A percentile compares a stretch with the other conserved stretches of the same genome.
Conservation (phyloP, 805 yeast species). For the Metschnikowia drakensbergensis region DNA sequence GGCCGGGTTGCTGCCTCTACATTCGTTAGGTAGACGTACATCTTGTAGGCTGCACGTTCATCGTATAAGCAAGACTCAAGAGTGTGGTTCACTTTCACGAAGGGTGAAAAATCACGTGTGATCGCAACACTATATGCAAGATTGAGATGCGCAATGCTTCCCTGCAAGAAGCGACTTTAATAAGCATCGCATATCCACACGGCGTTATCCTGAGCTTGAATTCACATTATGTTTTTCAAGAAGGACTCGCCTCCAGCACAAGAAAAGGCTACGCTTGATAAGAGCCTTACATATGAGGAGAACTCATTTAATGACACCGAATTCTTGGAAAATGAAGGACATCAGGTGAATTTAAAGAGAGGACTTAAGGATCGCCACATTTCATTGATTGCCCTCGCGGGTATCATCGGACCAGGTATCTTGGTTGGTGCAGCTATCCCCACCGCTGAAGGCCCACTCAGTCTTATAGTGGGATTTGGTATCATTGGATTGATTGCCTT, state of each 20-base stretch:
- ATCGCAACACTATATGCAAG: constrained; percentile 3
- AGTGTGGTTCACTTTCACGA: neutral
- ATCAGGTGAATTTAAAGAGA: constrained; percentile 34
- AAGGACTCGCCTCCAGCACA: neutral
- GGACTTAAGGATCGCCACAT: constrained; percentile 49
- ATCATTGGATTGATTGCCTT: constrained; percentile 51
- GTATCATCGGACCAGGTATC: constrained; percentile 60
- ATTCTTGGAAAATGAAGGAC: constrained; percentile 9
- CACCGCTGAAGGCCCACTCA: constrained; percentile 48
- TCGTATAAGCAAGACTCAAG: neutral
- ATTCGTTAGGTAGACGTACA: neutral
- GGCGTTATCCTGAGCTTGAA: neutral
- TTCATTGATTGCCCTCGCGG: constrained; percentile 51
- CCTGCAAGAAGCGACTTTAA: neutral
- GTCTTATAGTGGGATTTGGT: constrained; percentile 49
- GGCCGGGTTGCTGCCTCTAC: constrained; percentile 18
- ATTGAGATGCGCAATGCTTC: neutral
- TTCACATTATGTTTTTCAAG: constrained; percentile 5
- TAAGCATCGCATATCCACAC: neutral
- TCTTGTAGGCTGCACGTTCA: neutral
- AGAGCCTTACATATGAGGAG: constrained; percentile 6
- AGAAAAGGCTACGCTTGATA: constrained; percentile 1
- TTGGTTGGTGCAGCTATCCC: constrained; percentile 53
- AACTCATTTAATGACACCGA: constrained; percentile 6
- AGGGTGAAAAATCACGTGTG: constrained; percentile 6